A percentile compares a stretch with the other conserved stretches of the same genome.
Conservation (phyloP, 768 basidiomycete species). For the Lentinula lateritia region DNA sequence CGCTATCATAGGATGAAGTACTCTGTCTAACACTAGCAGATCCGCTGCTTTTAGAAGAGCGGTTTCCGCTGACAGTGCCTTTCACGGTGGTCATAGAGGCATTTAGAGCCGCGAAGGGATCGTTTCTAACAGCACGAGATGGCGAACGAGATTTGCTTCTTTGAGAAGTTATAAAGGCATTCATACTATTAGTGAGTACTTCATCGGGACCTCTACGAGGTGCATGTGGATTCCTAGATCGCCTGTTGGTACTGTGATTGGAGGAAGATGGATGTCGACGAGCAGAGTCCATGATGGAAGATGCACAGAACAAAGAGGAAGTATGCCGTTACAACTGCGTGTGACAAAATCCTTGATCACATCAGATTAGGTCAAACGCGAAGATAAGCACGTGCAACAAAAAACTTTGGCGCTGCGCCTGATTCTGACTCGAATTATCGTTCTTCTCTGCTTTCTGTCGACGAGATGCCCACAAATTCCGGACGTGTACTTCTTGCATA, state of each 20-base stretch:
- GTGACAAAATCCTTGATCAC: not conserved
- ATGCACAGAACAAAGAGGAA: not conserved
- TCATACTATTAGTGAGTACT: not conserved
- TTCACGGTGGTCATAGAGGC: not conserved
- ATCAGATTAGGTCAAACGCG: not conserved
- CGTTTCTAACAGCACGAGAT: slow-evolving; percentile 10
- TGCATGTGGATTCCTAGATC: not conserved
- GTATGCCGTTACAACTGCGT: not conserved
- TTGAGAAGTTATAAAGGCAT: not conserved
- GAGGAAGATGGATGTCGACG: not conserved
- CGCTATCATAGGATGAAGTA: not conserved
- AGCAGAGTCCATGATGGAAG: not conserved
- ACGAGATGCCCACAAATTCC: slow-evolving; percentile 40
- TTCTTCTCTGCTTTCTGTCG: not conserved
- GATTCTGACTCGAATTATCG: not conserved
- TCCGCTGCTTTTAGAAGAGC: not conserved
- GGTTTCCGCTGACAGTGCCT: not conserved
- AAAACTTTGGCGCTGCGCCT: not conserved
- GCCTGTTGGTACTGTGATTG: too few relatives aligned
- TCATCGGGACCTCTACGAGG: not conserved
- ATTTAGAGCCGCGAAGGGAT: slow-evolving; percentile 11
- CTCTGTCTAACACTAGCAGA: not conserved
- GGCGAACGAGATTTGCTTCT: slow-evolving; percentile 16
- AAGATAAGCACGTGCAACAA: not conserved
- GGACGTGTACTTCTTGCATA: slow-evolving; percentile 96